Conservation (phyloP, 441 rosid genomes). For the Erodium texanum region DNA sequence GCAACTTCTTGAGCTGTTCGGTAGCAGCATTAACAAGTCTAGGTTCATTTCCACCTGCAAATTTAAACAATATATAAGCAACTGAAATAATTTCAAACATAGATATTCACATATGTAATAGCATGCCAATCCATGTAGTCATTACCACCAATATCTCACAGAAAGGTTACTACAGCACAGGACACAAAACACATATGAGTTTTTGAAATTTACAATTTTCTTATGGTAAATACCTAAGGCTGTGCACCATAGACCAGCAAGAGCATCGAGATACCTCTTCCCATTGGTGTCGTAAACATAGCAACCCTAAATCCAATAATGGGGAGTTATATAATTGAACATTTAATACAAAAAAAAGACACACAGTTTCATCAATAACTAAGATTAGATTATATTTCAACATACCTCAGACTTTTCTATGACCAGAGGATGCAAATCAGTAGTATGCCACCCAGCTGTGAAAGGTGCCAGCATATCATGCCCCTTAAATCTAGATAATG, state of each 20-base stretch:
- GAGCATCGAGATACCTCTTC: constrained; percentile 82
- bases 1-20: constrained; percentile 60
- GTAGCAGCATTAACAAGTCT: constrained; percentile 81
- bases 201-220: no score
- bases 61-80: constrained; percentile 7
- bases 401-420: constrained; percentile 68
- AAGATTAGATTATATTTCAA: neutral
- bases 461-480: constrained; percentile 97
- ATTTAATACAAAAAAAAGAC: neutral
- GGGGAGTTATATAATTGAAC: constrained; percentile 10
- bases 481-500: constrained; percentile 52
- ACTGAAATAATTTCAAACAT: neutral
- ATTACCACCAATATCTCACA: neutral
- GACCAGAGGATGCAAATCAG: constrained; percentile 62
- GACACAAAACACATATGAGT: no score
- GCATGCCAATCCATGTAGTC: neutral
- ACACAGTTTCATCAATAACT: neutral
- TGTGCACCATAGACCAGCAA: constrained; percentile 97
- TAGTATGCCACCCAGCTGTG: constrained; percentile 87
- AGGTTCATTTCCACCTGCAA: constrained; percentile 84
- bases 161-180: no score
- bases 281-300: constrained; percentile 75
- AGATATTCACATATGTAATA: neutral
- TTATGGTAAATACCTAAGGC: constrained; percentile 46
- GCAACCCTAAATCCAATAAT: constrained; percentile 47